Conservation (phyloP, 768 basidiomycete species). For the Psilocybe cubensis region DNA sequence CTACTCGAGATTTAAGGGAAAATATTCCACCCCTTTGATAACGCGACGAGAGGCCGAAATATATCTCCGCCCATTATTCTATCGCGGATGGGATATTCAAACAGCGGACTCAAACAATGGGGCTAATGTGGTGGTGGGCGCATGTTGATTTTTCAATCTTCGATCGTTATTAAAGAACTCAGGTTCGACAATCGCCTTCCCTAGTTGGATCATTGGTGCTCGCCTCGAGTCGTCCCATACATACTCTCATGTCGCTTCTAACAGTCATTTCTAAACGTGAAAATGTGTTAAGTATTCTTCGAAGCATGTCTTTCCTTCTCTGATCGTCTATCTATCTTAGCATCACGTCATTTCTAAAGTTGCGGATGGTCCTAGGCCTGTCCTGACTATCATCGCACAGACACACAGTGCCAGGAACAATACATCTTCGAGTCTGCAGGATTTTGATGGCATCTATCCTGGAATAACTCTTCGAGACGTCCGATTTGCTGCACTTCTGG, state of each 20-base stretch:
- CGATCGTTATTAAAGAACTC: neutral
- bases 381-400: conserved; percentile 19
- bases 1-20: conserved; percentile 4
- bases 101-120: conserved; percentile 5
- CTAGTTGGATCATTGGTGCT: conserved; percentile 21
- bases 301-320: neutral
- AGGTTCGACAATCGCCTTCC: conserved; percentile 13
- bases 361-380: conserved; percentile 10
- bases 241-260: conserved; percentile 21
- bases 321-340: conserved; percentile 5
- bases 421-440: neutral
- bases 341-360: conserved; percentile 28
- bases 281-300: conserved; percentile 19
- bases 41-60: conserved; percentile 29
- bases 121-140: no score
- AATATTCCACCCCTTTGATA: conserved; percentile 35
- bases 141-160: no score
- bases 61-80: conserved; percentile 39
- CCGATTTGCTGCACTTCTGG: conserved; percentile 49
- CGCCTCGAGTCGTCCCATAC: conserved; percentile 13
- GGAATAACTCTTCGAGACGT: conserved; percentile 56
- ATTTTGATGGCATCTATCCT: conserved; percentile 20
- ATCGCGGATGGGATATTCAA: conserved; percentile 27
- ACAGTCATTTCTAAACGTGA: conserved; percentile 19
- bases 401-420: conserved; percentile 28